Base-by-base conservation (phyloP, 805 yeast species). In the Soucietia sequanensis region DNA sequence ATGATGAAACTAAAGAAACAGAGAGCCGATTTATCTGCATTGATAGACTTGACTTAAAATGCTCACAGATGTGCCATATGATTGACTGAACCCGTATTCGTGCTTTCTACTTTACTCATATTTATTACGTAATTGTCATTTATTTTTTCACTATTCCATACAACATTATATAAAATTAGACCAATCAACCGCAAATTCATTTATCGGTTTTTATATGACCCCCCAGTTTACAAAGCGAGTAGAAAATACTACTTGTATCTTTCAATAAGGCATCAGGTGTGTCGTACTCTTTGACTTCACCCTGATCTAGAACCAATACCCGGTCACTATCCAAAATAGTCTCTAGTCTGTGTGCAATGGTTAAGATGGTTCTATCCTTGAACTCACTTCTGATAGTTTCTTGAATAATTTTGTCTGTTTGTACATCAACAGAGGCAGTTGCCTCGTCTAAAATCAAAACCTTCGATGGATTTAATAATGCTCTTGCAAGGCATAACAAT, bases 11-110 rank as follows among this genome's bases (percentile, higher is more conserved):
- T 68, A 11, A 34, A 33, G 18, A 50, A 46, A 32, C 62, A 53
- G 34, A 43, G 73, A 35, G 72, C 62, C 1, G 66, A 64, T 32
- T 36, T 66, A 21, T 26, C 56, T 2, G 35, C 45, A 20, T 42
- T 58, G 23, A 38, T 52, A 4, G 33, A 25, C n/a, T 43, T 42
- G 17, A 7, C 16, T 14, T 13, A 21, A 11, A 9, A 8, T 21
- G 8, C 23, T 56, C 21, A 42, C n/a, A n/a, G n/a, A n/a, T n/a
- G n/a, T n/a, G n/a, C n/a, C n/a, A n/a, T n/a, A n/a, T n/a, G n/a
- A n/a, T n/a, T n/a, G n/a, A n/a, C n/a, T n/a, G n/a, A n/a, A n/a
- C n/a, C n/a, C n/a, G n/a, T n/a, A n/a, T n/a, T n/a, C n/a, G n/a
- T n/a, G n/a, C n/a, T n/a, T n/a, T n/a, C n/a, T n/a, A n/a, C n/a